phyloP scores from a whole-genome alignment of 495 filamentous ascomycete species.

The Lindgomyces ingoldianus region DNA sequence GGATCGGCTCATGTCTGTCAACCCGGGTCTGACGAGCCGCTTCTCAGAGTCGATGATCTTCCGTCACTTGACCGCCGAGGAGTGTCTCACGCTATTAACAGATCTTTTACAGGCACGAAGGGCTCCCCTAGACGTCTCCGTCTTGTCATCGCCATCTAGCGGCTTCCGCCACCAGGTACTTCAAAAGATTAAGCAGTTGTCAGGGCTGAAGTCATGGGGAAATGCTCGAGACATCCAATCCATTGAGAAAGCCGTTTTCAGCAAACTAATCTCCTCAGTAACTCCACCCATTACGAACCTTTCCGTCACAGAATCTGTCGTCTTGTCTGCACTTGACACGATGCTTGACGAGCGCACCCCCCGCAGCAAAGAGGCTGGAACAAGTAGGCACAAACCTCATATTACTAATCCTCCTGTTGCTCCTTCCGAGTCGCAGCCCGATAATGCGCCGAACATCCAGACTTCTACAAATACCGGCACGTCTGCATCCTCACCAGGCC shows the following conservation, averaged over 20 bases:
- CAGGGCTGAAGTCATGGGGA: slow-evolving; percentile 59
- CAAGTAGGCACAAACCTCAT: background rate
- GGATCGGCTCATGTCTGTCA: slow-evolving; percentile 65
- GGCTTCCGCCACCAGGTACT: slow-evolving; percentile 39
- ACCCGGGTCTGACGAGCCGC: slow-evolving; percentile 59
- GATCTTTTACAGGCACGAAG: too few species aligned
- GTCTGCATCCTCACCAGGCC: too few species aligned
- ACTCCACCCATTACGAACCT: slow-evolving; percentile 8
- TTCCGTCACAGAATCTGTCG: slow-evolving; percentile 10
- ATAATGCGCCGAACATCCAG: too few species aligned
- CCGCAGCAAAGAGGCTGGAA: slow-evolving; percentile 11
- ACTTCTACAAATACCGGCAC: too few species aligned
- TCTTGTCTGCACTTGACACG: slow-evolving; percentile 10
- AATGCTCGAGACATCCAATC: slow-evolving; percentile 68
- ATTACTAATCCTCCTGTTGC: too few species aligned
- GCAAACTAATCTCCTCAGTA: slow-evolving; percentile 44
- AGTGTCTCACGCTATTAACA: slow-evolving; percentile 51
- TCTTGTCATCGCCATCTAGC: slow-evolving; percentile 26
- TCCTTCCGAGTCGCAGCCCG: too few species aligned
- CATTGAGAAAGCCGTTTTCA: slow-evolving; percentile 56
- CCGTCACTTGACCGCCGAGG: slow-evolving; percentile 45
- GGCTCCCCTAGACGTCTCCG: slow-evolving; percentile 28
- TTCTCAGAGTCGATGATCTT: slow-evolving; percentile 64
- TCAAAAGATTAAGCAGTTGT: slow-evolving; percentile 48
- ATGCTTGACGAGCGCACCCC: slow-evolving; percentile 24